Percentiles rank a stretch among this genome's conserved stretches.
Conservation (phyloP, 2,329 filamentous ascomycete species). For the Hypoxylon sp. region DNA sequence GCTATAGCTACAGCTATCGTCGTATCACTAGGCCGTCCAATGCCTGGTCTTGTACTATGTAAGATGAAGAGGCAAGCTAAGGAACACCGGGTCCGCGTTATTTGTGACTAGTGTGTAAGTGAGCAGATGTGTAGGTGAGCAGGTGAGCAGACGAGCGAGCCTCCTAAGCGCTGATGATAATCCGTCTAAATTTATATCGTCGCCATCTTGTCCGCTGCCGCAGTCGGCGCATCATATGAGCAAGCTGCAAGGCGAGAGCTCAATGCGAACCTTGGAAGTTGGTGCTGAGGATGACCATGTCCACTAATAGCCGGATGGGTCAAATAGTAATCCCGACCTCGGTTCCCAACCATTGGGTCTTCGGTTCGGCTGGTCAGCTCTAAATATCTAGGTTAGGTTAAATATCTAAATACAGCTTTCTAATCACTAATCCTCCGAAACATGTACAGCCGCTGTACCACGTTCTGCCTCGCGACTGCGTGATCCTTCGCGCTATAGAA, state of each 20-base stretch:
- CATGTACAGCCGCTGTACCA: constrained; percentile 30
- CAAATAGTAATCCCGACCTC: constrained; percentile 26
- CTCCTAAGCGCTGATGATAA: constrained; percentile 26
- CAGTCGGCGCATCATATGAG: constrained; percentile 38
- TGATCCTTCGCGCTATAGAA: constrained; percentile 33
- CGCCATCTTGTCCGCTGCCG: constrained; percentile 14
- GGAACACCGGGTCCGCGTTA: constrained; percentile 15
- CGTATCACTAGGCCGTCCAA: neutral
- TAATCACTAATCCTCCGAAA: constrained; percentile 4
- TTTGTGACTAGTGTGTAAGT: constrained; percentile 1
- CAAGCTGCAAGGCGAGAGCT: constrained; percentile 20
- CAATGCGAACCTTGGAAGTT: constrained; percentile 15
- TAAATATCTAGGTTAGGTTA: neutral
- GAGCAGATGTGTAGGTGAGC: neutral
- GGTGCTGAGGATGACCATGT: constrained; percentile 20
- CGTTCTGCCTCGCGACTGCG: constrained; percentile 7
- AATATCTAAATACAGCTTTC: neutral
- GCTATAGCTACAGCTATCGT: neutral
- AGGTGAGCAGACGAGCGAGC: constrained; percentile 13
- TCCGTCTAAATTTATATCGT: constrained; percentile 12
- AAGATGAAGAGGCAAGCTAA: constrained; percentile 24
- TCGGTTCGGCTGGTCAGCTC: constrained; percentile 26
- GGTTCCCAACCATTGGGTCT: constrained; percentile 19
- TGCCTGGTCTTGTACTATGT: neutral
- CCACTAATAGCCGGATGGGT: constrained; percentile 24